A percentile compares a stretch with the other conserved stretches of the same genome.
Conservation (phyloP, 75 land plant species). For the Pinus albicaulis region DNA sequence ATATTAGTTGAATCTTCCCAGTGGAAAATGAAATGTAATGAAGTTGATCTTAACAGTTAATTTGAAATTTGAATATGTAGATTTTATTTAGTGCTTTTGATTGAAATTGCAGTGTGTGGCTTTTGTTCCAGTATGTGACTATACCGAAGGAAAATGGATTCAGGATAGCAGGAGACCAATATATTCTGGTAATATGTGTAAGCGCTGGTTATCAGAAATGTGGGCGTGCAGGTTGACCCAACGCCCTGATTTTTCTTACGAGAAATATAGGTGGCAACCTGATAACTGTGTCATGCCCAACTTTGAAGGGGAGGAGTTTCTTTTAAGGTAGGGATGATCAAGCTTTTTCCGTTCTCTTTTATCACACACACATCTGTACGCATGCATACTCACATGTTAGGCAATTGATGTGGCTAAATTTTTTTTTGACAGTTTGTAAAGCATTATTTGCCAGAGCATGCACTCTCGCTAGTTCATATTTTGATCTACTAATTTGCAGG, state of each 20-base stretch:
- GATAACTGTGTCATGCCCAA: conserved; percentile 68
- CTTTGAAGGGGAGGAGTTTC: conserved; percentile 49
- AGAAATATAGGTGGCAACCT: conserved; percentile 79
- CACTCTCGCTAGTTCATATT: no score
- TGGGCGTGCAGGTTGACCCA: conserved; percentile 84
- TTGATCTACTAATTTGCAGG: no score
- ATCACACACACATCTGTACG: no score
- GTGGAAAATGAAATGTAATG: no score
- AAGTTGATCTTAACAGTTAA: not conserved
- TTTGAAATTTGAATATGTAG: no score
- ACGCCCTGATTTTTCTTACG: conserved; percentile 70
- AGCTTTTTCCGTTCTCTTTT: not conserved
- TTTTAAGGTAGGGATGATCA: conserved; percentile 43
- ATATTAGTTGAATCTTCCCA: not conserved
- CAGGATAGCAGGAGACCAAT: conserved; percentile 46
- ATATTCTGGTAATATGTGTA: conserved; percentile 76
- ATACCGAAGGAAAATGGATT: conserved; percentile 81
- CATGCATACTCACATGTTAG: no score
- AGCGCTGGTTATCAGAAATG: conserved; percentile 69
- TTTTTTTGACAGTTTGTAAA: no score
- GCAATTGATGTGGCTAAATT: no score
- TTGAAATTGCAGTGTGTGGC: not conserved
- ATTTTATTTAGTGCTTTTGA: no score
- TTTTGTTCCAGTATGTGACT: conserved; percentile 61
- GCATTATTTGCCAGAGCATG: no score